Conservation (phyloP, 352 stramenopile genomes). For the Pythium aquatile region DNA sequence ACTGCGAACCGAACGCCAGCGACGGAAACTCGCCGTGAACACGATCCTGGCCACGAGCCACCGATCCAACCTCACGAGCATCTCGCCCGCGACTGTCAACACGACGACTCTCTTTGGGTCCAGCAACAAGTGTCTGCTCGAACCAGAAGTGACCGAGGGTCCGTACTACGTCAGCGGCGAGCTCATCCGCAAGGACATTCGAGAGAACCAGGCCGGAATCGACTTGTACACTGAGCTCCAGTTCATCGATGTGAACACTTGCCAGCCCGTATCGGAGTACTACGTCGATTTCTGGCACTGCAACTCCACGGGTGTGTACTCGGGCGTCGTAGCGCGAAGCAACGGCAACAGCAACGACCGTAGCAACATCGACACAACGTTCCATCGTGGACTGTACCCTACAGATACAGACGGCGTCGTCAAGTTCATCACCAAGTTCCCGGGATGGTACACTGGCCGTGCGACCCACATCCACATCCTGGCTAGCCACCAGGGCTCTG, state of each 20-base stretch:
- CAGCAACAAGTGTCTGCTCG: conserved; percentile 2
- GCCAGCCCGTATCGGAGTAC: conserved; percentile 5
- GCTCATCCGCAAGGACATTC: conserved; percentile 15
- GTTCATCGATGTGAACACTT: conserved; percentile 20
- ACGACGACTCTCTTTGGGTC: background rate
- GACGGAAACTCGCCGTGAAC: background rate
- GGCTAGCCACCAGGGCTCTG: conserved; percentile 12
- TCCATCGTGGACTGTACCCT: conserved; percentile 8
- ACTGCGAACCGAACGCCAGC: background rate
- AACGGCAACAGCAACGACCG: conserved; percentile 15
- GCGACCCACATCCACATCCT: conserved; percentile 20
- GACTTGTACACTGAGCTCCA: conserved; percentile 17
- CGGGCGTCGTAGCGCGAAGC: conserved; percentile 7
- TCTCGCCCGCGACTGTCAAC: background rate
- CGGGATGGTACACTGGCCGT: conserved; percentile 15
- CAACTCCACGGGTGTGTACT: conserved; percentile 20
- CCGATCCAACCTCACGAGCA: background rate
- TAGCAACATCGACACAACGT: conserved; percentile 19
- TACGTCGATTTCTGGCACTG: conserved; percentile 25
- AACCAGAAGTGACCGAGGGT: conserved; percentile 11
- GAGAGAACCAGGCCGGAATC: conserved; percentile 14
- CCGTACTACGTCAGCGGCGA: conserved; percentile 21
- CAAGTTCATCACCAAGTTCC: conserved; percentile 24
- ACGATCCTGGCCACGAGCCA: conserved; percentile 8
- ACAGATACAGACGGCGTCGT: conserved; percentile 13